These are phyloP conservation scores for Pleomassaria siparia DNA, from an alignment of 2,329 filamentous ascomycete species.

Conservation along the genomic window DNA sequence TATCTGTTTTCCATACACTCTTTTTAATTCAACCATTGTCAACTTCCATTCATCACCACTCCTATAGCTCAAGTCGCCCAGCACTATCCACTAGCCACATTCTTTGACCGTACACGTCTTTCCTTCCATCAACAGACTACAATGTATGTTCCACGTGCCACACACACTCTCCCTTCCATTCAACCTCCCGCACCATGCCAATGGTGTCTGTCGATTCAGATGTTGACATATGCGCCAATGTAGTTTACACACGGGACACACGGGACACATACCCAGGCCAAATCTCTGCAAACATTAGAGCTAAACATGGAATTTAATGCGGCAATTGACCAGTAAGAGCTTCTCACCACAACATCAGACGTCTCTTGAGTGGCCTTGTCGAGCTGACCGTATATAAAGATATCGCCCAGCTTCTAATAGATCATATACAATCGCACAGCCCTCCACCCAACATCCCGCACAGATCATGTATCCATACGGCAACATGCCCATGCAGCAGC, in stretches of 20 bases:
- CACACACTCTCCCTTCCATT: slow-evolving; percentile 26
- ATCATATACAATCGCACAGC: slow-evolving; percentile 34
- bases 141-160: slow-evolving; percentile 29
- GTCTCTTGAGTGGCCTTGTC: slow-evolving; percentile 5
- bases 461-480: slow-evolving; percentile 43
- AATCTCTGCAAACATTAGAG: slow-evolving; percentile 27
- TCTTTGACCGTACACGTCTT: slow-evolving; percentile 33
- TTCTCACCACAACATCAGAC: slow-evolving; percentile 6
- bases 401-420: slow-evolving; percentile 40
- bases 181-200: slow-evolving; percentile 21
- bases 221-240: slow-evolving; percentile 27
- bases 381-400: slow-evolving; percentile 35
- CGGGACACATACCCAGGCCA: slow-evolving; percentile 14
- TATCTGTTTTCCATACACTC: slow-evolving; percentile 43
- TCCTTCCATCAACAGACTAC: slow-evolving; percentile 21
- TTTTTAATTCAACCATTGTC: slow-evolving; percentile 25
- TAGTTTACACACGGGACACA: slow-evolving; percentile 23
- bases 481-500: slow-evolving; percentile 27
- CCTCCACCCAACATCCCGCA: slow-evolving; percentile 28
- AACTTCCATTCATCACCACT: slow-evolving; percentile 28
- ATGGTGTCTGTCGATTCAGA: slow-evolving; percentile 22
- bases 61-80: slow-evolving; percentile 33
- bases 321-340: slow-evolving; percentile 42
- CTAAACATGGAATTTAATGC: slow-evolving; percentile 48
- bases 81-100: slow-evolving; percentile 39